These are phyloP conservation scores for Aspergillus ellipticus DNA, from an alignment of 495 filamentous ascomycete species.

Conservation along the genomic window DNA sequence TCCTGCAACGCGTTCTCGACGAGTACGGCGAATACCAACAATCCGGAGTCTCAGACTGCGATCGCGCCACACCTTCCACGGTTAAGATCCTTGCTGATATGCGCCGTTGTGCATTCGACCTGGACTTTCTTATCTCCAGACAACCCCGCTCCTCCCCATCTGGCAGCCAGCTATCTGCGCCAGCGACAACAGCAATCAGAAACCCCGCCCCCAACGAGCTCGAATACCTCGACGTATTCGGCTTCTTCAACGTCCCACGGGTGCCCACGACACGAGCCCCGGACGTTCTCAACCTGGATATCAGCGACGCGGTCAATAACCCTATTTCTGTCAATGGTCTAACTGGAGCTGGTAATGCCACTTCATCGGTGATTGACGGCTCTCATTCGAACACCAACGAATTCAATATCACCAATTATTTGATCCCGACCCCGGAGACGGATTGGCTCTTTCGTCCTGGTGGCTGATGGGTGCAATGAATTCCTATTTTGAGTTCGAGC, in stretches of 20 bases:
- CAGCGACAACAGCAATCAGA: conserved; percentile 41
- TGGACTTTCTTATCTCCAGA: conserved; percentile 81
- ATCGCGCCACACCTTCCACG: conserved; percentile 71
- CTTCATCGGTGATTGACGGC: conserved; percentile 23
- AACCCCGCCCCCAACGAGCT: conserved; percentile 76
- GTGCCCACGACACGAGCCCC: conserved; percentile 46
- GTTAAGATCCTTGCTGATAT: conserved; percentile 87
- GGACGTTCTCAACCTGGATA: conserved; percentile 29
- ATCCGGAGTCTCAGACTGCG: conserved; percentile 50
- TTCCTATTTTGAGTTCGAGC: too few relatives aligned
- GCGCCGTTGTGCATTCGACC: conserved; percentile 76
- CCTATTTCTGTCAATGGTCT: conserved; percentile 44
- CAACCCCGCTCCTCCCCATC: conserved; percentile 60
- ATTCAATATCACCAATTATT: conserved; percentile 48
- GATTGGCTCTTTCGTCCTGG: conserved; percentile 44
- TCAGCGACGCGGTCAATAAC: conserved; percentile 31
- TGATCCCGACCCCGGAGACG: conserved; percentile 46
- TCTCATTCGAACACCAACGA: conserved; percentile 33
- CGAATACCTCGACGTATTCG: conserved; percentile 89
- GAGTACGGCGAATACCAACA: conserved; percentile 76
- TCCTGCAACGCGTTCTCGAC: conserved; percentile 77
- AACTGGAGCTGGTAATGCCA: conserved; percentile 19
- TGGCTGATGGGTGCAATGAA: conserved; percentile 16
- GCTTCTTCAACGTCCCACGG: conserved; percentile 86
- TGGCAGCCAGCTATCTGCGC: conserved; percentile 29